Evolutionary conservation across 225 moss, liverwort and hornwort genomes (phyloP), one percentile per base, ranked within the genome.

Genomic region (Marchantia paleacea): DNA sequence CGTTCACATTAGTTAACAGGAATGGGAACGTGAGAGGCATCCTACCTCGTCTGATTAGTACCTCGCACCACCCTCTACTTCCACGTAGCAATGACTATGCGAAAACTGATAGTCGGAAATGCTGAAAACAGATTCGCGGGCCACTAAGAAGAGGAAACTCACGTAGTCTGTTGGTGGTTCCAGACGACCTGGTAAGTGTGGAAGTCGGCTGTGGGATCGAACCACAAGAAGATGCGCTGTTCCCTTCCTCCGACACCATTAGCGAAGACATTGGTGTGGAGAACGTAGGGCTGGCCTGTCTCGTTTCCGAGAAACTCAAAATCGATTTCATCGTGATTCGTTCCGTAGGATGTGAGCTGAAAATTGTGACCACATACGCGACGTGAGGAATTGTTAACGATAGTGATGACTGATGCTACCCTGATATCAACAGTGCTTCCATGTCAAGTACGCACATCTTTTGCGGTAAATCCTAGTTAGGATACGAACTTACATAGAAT

Each of bases 401-500:
- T 12, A 2, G n/a, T 0, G 11, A 30, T n/a, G 11, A 68, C 28
- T 6, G 0, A 26, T 11, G 66, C 39, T 39, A 5, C 39, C 1
- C 3, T 24, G 14, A 68, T 68, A 13, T 68, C 68, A 68, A 26
- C 12, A 12, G 11, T 6, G 24, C 22, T 65, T 65, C 22, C 1
- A 20, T 4, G 8, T 10, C 24, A 24, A 28, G 15, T 31, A 68
- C 30, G 30, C 12, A 68, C 15, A 15, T 12, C 11, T 12, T 1
- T 10, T 14, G 30, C 11, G 1, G 22, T 62, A 5, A 9, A 24
- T 0, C 39, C 2, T 39, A 5, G 39, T 39, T 5, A 22, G 22
- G 68, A 29, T 24, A 12, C 28, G 28, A 31, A 52, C 83, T 73
- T 83, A 83, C 83, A 10, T 78, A 83, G 61, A 79, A 67, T 3